A percentile compares a stretch with the other conserved stretches of the same genome.
phyloP scores from a whole-genome alignment of 73 alveolate genomes.

The Paramecium biaurelia region DNA sequence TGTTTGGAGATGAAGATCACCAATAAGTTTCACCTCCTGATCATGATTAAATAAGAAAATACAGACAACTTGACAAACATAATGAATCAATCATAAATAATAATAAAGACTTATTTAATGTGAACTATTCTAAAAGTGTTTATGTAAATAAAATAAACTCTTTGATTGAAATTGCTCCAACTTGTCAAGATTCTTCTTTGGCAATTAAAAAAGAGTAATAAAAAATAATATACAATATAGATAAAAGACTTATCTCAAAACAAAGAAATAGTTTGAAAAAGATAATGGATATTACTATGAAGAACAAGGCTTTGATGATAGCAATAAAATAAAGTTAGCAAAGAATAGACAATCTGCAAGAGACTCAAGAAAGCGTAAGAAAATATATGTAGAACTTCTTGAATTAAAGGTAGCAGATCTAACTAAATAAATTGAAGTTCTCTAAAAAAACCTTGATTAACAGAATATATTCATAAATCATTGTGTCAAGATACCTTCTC shows the following conservation, averaged over 20 bases:
- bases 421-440: not conserved
- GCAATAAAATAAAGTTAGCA: constrained; percentile 61
- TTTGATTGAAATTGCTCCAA: not conserved
- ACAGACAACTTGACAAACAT: not conserved
- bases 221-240: not conserved
- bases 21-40: not conserved
- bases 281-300: not conserved
- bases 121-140: constrained; percentile 1
- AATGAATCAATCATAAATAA: not conserved
- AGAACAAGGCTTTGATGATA: constrained; percentile 17
- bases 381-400: constrained; percentile 68
- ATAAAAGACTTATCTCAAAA: not conserved
- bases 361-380: constrained; percentile 76
- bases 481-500: constrained; percentile 11
- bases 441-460: not conserved
- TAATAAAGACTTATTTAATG: constrained; percentile 25
- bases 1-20: not conserved
- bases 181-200: not conserved
- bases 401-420: constrained; percentile 57
- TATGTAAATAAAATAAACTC: not conserved
- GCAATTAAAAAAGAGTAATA: not conserved
- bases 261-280: not conserved
- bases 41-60: not conserved
- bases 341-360: constrained; percentile 81
- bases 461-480: not conserved